These are phyloP conservation scores for Scedosporium dehoogii DNA, from an alignment of 2,329 filamentous ascomycete species.

Conservation along the genomic window DNA sequence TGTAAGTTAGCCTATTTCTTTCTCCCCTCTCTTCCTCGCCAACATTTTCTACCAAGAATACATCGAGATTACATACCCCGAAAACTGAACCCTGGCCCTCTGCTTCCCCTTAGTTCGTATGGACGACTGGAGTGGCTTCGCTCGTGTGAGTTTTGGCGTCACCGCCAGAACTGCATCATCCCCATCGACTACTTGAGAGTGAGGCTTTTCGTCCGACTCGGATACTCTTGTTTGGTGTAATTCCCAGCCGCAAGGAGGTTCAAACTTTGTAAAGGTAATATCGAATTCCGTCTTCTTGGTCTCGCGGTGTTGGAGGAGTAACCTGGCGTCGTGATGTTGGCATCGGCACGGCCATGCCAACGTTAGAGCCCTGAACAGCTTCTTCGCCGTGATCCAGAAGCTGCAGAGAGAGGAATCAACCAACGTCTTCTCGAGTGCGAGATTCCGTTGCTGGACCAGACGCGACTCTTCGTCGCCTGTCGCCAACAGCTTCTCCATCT, in stretches of 20 bases:
- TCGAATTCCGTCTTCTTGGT: conserved; percentile 12
- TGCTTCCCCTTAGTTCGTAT: not conserved
- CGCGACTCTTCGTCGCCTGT: conserved; percentile 12
- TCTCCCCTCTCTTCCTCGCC: too few species aligned
- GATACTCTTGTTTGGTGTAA: not conserved
- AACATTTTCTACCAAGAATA: not conserved
- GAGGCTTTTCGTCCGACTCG: not conserved
- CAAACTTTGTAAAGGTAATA: conserved; percentile 10
- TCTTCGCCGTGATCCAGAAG: conserved; percentile 16
- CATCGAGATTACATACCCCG: not conserved
- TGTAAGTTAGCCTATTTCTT: not conserved
- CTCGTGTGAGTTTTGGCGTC: not conserved
- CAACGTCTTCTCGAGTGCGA: not conserved
- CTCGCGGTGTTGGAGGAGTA: conserved; percentile 16
- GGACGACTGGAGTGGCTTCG: not conserved
- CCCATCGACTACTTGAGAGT: not conserved
- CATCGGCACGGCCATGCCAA: conserved; percentile 16
- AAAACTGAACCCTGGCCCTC: not conserved
- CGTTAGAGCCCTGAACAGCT: conserved; percentile 13
- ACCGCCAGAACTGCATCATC: not conserved
- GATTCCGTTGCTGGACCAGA: conserved; percentile 6
- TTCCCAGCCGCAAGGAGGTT: conserved; percentile 4
- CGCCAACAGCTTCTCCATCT: conserved; percentile 14
- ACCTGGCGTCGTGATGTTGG: conserved; percentile 12
- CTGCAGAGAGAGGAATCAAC: conserved; percentile 13